Percentiles rank a stretch among this genome's conserved stretches.
These are phyloP conservation scores for Helianthus tuberosus DNA, from an alignment of 129 eudicot species.

Conservation along the genomic window DNA sequence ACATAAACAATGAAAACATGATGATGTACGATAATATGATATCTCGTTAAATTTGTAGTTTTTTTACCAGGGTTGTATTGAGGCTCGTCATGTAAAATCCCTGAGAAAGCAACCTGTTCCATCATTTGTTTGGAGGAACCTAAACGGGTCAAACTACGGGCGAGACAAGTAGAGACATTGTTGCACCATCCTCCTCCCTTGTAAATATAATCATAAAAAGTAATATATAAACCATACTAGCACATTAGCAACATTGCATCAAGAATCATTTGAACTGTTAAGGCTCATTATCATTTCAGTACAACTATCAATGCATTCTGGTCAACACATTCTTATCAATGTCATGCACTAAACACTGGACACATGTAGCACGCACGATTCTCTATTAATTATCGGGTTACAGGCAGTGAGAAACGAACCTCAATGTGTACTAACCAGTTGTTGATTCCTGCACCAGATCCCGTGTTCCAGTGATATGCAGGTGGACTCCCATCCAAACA, in stretches of 20 bases:
- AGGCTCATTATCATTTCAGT: neutral
- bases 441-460: conserved; percentile 79
- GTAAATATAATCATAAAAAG: conserved; percentile 12
- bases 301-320: conserved; percentile 5
- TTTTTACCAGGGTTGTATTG: conserved; percentile 67
- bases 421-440: conserved; percentile 90
- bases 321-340: conserved; percentile 1
- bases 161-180: conserved; percentile 69
- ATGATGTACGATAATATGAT: neutral
- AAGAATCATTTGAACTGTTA: neutral
- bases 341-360: neutral
- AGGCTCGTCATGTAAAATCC: conserved; percentile 62
- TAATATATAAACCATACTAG: neutral
- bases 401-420: conserved; percentile 44
- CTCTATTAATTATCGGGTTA: neutral
- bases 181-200: conserved; percentile 99
- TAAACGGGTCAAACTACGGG: conserved; percentile 53
- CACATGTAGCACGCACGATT: neutral
- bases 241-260: neutral
- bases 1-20: neutral
- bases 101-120: conserved; percentile 70
- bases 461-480: conserved; percentile 81
- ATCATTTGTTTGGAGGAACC: conserved; percentile 83
- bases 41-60: neutral
- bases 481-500: conserved; percentile 99